These are phyloP conservation scores for Ceratocystis alfenasii DNA, from an alignment of 2,329 filamentous ascomycete species.

Conservation along the genomic window DNA sequence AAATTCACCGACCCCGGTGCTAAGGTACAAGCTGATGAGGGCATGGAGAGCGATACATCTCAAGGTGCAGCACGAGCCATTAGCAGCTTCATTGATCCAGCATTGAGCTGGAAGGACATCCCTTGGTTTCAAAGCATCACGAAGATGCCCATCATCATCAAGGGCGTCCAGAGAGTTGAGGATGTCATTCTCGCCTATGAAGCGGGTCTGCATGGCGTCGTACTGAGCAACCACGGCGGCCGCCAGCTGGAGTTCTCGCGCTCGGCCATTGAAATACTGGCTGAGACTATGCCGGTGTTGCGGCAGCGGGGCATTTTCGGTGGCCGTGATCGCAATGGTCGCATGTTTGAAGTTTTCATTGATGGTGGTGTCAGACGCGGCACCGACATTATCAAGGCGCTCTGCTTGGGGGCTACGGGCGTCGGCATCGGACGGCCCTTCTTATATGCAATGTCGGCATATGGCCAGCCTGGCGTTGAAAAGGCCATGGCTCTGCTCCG, in stretches of 20 bases:
- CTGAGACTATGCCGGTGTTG: slow-evolving; percentile 84
- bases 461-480: slow-evolving; percentile 77
- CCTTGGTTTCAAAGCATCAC: slow-evolving; percentile 88
- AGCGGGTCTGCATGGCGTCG: slow-evolving; percentile 71
- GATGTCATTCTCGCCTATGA: slow-evolving; percentile 84
- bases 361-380: slow-evolving; percentile 84
- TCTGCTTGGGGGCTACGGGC: slow-evolving; percentile 82
- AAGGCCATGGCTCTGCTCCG: slow-evolving; percentile 83
- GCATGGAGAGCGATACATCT: slow-evolving; percentile 64
- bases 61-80: slow-evolving; percentile 94
- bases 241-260: slow-evolving; percentile 86
- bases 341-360: slow-evolving; percentile 65
- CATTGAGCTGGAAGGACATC: slow-evolving; percentile 86
- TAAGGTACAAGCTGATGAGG: slow-evolving; percentile 58
- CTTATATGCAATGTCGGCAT: slow-evolving; percentile 89
- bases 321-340: slow-evolving; percentile 41
- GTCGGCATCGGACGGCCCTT: slow-evolving; percentile 93
- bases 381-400: slow-evolving; percentile 89
- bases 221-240: slow-evolving; percentile 91
- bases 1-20: slow-evolving; percentile 80
- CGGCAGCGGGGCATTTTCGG: slow-evolving; percentile 50
- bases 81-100: slow-evolving; percentile 90
- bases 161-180: slow-evolving; percentile 92
- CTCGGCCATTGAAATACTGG: slow-evolving; percentile 78
- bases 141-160: slow-evolving; percentile 87